Percentiles rank a stretch among this genome's conserved stretches.
Conservation (phyloP, 148 eudicot genomes). For the Diospyros lotus region DNA sequence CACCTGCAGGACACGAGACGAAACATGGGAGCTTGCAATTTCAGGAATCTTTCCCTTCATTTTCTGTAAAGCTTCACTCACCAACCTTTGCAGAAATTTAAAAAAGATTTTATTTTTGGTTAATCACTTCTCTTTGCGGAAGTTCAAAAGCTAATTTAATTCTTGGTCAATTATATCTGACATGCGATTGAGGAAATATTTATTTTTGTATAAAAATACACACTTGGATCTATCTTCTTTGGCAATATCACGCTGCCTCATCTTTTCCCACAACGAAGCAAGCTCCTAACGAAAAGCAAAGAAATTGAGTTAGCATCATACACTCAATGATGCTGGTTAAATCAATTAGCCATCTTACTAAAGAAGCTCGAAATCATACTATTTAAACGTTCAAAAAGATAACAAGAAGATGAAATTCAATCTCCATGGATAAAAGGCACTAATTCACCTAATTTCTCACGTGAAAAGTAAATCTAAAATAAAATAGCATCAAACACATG, state of each 20-base stretch:
- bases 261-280: constrained; percentile 90
- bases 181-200: neutral
- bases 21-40: constrained; percentile 85
- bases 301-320: constrained; percentile 5
- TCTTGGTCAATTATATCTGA: no score
- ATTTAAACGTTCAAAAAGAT: neutral
- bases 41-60: constrained; percentile 93
- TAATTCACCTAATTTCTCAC: constrained; percentile 1
- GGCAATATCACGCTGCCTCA: constrained; percentile 76
- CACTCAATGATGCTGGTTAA: no score
- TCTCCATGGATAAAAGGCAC: neutral
- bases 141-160: neutral
- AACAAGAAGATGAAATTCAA: neutral
- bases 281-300: constrained; percentile 51
- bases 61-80: constrained; percentile 73
- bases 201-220: constrained; percentile 15
- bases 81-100: constrained; percentile 42
- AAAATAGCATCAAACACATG: neutral
- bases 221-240: constrained; percentile 89
- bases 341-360: no score
- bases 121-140: no score
- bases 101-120: neutral
- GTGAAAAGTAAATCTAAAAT: neutral
- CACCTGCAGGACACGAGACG: constrained; percentile 98
- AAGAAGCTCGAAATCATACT: no score